Evolutionary conservation across 257 asterid species (phyloP), one percentile per base, ranked within the genome.

Genomic region (Primulina huaijiensis): DNA sequence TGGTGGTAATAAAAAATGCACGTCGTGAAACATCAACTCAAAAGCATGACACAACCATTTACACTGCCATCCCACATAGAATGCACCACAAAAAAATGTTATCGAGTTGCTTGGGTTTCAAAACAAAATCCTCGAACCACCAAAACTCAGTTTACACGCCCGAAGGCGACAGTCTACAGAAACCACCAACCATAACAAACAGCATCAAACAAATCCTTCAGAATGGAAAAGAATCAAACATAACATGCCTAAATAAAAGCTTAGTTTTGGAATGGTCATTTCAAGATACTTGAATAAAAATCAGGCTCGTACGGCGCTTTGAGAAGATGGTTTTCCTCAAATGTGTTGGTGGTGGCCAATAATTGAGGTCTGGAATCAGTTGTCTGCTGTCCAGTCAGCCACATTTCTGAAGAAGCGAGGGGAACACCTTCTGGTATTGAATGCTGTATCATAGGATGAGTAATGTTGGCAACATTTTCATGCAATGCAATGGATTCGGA

Each of bases 391-490:
- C 74, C 83, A 27, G 69, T 46, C 56, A 69, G 82, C 92, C 92
- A 88, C 75, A 84, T 71, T 4, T 84, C 92, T 0, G 87, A 70
- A 16, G 92, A 83, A 70, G 87, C 33, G 74, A 70, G 78, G 25
- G 82, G 86, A 52, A 84, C 74, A 8, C 81, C 80, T 72, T 81
- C 85, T 5, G 93, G 85, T 65, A 86, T 78, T 35, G 85, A 64
- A 35, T 74, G 87, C 67, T 76, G 69, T 25, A 65, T 69, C 65
- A 72, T 74, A 7, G 81, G 77, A 60, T 75, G 80, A 52, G 77
- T 68, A n/a, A 56, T 67, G 74, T 35, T 67, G 67, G 72, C 17
- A 17, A 74, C 80, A 67, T 70, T 76, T 56, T 74, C 81, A 30
- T 76, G 87, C 78, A 77, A 65, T 23, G 81, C 79, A 58, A 78